Base-by-base conservation (phyloP, 2,329 filamentous ascomycete species). In the Sphaerostilbella broomeana region DNA sequence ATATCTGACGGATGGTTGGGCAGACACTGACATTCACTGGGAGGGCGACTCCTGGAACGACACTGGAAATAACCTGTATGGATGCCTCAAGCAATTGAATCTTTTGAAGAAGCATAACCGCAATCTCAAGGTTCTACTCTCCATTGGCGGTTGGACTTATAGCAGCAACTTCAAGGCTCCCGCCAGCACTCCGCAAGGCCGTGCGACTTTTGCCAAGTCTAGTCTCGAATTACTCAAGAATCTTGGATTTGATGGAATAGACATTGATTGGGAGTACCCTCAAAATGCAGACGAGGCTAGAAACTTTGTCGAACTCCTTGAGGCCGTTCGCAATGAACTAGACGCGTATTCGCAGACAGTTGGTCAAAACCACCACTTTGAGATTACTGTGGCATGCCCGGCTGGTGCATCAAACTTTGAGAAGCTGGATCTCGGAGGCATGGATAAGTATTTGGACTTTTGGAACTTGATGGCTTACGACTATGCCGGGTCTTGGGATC, bases 141-240 rank as follows among this genome's bases (percentile, higher is more conserved):
- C 83, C 38, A 86, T 95, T 46, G 89, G 89, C 45, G 90, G 90
- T 35, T 95, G 88, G 88, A 94, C 88, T 0, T 95, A 94, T 61
- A 86, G 82, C 47, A 68, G 75, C 59, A 92, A 94, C 65, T 94
- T 95, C 62, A 73, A 76, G n/a, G 66, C 64, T 19, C 84, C 87
- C 0, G 82, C 83, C 1, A 84, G 83, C 28, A 87, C 84, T 0
- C 69, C 77, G 0, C 62, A 73, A 17, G 86, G 87, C 7, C 76
- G 88, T 6, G 67, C 70, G 20, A 72, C 58, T 1, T 95, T 95
- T 62, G 89, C 87, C 7, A 67, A 73, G 35, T 78, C 76, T 19
- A 81, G 85, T 22, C 82, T 94, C 1, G 71, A 79, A 16, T 65
- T 95, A 24, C 69, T 97, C 51, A 82, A 84, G 58, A 78, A 92